Percentiles rank a stretch among this genome's conserved stretches.
phyloP scores from a whole-genome alignment of 2,329 filamentous ascomycete genomes.

The Trichoderma sp. region DNA sequence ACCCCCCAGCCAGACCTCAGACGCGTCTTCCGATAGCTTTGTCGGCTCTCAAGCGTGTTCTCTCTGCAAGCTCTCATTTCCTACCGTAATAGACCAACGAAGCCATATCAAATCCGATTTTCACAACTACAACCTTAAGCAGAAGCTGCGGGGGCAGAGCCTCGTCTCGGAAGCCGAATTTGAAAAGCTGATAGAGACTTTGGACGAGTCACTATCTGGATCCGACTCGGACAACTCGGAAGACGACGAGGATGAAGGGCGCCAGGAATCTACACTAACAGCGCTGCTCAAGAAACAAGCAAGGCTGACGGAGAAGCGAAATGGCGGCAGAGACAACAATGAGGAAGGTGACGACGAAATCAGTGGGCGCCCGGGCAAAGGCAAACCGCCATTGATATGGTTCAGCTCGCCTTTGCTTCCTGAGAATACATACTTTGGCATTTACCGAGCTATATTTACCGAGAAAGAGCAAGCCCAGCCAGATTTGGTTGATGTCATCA shows the following conservation, averaged over 20 bases:
- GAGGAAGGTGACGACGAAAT: constrained; percentile 42
- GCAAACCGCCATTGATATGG: constrained; percentile 79
- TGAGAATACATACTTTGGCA: constrained; percentile 73
- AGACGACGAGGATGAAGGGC: constrained; percentile 56
- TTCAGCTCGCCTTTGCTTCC: constrained; percentile 75
- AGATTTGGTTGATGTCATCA: constrained; percentile 64
- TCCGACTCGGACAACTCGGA: constrained; percentile 73
- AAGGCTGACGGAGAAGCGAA: constrained; percentile 56
- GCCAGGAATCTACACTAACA: constrained; percentile 67
- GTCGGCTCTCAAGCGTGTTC: constrained; percentile 73
- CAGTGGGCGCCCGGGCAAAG: constrained; percentile 51
- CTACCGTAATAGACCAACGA: constrained; percentile 74
- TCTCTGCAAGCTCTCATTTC: constrained; percentile 72
- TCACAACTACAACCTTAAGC: constrained; percentile 92
- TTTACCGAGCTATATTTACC: constrained; percentile 82
- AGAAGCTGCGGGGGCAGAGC: constrained; percentile 72
- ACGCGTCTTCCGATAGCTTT: constrained; percentile 25
- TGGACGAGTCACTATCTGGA: constrained; percentile 91
- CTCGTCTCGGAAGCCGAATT: constrained; percentile 80
- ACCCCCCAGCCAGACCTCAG: neutral
- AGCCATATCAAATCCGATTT: constrained; percentile 85
- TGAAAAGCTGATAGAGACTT: constrained; percentile 75
- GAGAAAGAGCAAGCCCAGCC: constrained; percentile 62
- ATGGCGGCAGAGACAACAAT: constrained; percentile 50
- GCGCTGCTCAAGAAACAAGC: constrained; percentile 81